Conservation (phyloP, 441 rosid species). For the Erodium chrysanthum region DNA sequence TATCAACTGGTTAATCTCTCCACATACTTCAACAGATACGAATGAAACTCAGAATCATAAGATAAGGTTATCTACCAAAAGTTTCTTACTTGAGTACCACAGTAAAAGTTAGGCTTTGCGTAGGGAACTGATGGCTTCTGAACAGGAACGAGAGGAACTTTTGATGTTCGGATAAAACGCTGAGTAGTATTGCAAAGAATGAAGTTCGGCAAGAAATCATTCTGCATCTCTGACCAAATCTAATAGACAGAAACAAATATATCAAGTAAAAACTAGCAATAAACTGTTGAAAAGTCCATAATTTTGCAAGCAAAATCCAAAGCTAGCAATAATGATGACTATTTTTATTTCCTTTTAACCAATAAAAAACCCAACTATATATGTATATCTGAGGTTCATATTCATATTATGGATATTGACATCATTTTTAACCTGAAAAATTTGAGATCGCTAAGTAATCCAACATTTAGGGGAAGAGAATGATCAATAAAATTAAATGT, state of each 20-base stretch:
- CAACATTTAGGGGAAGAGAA: background rate
- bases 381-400: background rate
- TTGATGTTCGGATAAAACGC: constrained; percentile 81
- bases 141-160: constrained; percentile 56
- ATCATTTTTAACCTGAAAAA: background rate
- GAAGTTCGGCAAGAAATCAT: constrained; percentile 94
- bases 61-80: constrained; percentile 13
- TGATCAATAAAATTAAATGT: background rate
- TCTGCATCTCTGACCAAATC: constrained; percentile 99
- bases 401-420: background rate
- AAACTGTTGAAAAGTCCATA: constrained; percentile 2
- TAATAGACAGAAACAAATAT: constrained; percentile 23
- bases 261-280: constrained; percentile 12
- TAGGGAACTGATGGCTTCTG: constrained; percentile 91
- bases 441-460: too few species aligned
- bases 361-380: background rate
- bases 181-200: constrained; percentile 97
- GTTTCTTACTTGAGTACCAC: constrained; percentile 82
- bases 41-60: constrained; percentile 15
- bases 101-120: constrained; percentile 87
- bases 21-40: too few species aligned
- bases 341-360: background rate
- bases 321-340: background rate
- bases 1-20: too few species aligned
- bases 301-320: constrained; percentile 4